phyloP scores from a whole-genome alignment of 2,329 filamentous ascomycete species.

The Xylaria hypoxylon region DNA sequence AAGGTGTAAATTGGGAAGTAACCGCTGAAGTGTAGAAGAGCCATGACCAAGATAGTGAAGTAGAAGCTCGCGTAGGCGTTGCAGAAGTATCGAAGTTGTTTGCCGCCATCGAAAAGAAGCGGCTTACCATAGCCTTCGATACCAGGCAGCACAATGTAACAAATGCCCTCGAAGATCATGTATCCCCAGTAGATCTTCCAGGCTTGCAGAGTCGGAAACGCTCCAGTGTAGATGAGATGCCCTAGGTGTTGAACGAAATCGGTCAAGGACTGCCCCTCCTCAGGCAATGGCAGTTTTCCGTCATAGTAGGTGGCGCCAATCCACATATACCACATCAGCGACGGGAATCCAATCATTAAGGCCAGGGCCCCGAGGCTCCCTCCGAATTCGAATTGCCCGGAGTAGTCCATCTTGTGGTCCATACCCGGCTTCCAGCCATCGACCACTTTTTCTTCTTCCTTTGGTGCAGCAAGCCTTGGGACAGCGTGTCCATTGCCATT shows the following conservation, averaged over 20 bases:
- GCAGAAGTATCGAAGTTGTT: slow-evolving; percentile 95
- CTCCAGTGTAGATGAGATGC: slow-evolving; percentile 81
- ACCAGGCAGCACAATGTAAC: slow-evolving; percentile 88
- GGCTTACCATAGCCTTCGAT: slow-evolving; percentile 91
- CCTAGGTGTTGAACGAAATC: slow-evolving; percentile 80
- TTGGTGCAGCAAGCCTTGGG: slow-evolving; percentile 19
- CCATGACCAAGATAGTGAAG: slow-evolving; percentile 78
- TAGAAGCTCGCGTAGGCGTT: slow-evolving; percentile 90
- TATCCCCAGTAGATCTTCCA: slow-evolving; percentile 97
- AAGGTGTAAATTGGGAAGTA: slow-evolving; percentile 91
- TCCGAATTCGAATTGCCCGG: slow-evolving; percentile 83
- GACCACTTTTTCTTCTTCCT: slow-evolving; percentile 51
- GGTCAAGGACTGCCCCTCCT: slow-evolving; percentile 71
- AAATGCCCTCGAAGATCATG: slow-evolving; percentile 83
- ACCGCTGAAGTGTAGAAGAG: slow-evolving; percentile 82
- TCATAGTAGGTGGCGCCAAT: slow-evolving; percentile 93
- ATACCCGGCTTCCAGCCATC: slow-evolving; percentile 71
- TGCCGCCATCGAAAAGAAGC: slow-evolving; percentile 81
- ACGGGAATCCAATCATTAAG: slow-evolving; percentile 94
- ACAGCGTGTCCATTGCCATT: slow-evolving; percentile 44
- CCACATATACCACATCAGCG: slow-evolving; percentile 99
- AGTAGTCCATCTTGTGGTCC: slow-evolving; percentile 73
- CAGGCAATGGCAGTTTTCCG: slow-evolving; percentile 79
- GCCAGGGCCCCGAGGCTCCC: slow-evolving; percentile 81
- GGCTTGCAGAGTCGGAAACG: slow-evolving; percentile 83